Evolutionary conservation across 768 basidiomycete species (phyloP).

Genomic region (Cystobasidium ongulense): DNA sequence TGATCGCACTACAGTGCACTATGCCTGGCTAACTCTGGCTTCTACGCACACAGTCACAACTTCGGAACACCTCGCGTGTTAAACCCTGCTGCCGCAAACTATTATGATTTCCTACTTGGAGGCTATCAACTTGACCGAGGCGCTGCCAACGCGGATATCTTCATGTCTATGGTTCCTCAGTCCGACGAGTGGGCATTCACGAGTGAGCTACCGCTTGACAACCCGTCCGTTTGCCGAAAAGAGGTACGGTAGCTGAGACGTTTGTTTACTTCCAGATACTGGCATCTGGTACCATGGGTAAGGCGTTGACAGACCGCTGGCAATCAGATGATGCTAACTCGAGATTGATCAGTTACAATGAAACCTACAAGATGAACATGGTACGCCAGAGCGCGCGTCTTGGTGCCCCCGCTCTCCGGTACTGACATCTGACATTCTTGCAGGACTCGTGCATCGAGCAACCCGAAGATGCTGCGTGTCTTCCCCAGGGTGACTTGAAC

Average conservation of each 20-base stretch:
- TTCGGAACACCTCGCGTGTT: not conserved
- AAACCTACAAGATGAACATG: constrained; percentile 26
- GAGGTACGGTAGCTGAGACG: not conserved
- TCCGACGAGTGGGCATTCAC: not conserved
- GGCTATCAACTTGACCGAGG: not conserved
- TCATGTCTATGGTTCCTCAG: not conserved
- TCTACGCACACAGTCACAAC: not conserved
- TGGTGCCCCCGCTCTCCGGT: not conserved
- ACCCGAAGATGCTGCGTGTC: constrained; percentile 2
- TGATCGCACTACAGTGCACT: too few species aligned
- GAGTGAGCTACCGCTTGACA: not conserved
- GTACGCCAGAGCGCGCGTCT: not conserved
- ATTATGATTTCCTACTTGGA: not conserved
- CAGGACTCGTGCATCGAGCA: not conserved
- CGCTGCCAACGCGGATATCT: not conserved
- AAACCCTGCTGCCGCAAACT: not conserved
- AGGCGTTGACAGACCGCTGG: too few species aligned
- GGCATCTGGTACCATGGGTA: constrained; percentile 4
- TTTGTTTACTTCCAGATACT: not conserved
- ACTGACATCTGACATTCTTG: not conserved
- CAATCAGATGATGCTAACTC: too few species aligned
- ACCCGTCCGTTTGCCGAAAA: too few species aligned
- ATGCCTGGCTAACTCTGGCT: too few species aligned
- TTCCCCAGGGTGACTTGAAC: constrained; percentile 8
- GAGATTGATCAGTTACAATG: constrained; percentile 12